A percentile compares a stretch with the other conserved stretches of the same genome.
phyloP scores from a whole-genome alignment of 352 stramenopile genomes.

The Thalassiosira exigua region DNA sequence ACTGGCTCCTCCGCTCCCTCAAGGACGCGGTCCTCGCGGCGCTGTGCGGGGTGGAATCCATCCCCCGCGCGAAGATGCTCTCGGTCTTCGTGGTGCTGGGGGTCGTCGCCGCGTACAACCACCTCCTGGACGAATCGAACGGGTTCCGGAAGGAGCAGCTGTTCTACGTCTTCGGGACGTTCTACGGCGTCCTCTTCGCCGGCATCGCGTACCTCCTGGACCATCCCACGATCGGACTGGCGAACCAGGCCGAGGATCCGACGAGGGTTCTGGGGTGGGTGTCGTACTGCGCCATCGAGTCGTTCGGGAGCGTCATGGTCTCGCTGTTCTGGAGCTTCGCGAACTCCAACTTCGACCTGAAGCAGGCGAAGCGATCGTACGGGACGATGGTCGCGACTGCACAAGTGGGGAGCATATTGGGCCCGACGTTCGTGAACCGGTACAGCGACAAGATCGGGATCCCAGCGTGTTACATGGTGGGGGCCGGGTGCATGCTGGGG shows the following conservation, averaged over 20 bases:
- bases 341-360: conserved; percentile 85
- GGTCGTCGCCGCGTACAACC: conserved; percentile 51
- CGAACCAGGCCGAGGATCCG: conserved; percentile 35
- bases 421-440: conserved; percentile 74
- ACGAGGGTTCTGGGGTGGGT: conserved; percentile 82
- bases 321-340: conserved; percentile 89
- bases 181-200: conserved; percentile 48
- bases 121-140: conserved; percentile 22
- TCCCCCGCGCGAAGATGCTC: conserved; percentile 75
- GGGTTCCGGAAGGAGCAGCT: conserved; percentile 26
- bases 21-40: conserved; percentile 88
- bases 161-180: conserved; percentile 54
- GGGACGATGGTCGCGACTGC: conserved; percentile 87
- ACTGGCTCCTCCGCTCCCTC: conserved; percentile 83
- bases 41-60: conserved; percentile 85
- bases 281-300: conserved; percentile 86
- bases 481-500: conserved; percentile 39
- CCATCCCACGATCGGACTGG: neutral
- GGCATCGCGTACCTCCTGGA: conserved; percentile 17
- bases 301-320: conserved; percentile 86
- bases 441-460: conserved; percentile 16
- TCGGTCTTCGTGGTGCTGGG: conserved; percentile 67
- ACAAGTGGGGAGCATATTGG: conserved; percentile 84
- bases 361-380: conserved; percentile 86
- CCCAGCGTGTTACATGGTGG: conserved; percentile 44